Base-by-base conservation (phyloP, 164 flowering plant genomes). In the Annona cherimola region DNA sequence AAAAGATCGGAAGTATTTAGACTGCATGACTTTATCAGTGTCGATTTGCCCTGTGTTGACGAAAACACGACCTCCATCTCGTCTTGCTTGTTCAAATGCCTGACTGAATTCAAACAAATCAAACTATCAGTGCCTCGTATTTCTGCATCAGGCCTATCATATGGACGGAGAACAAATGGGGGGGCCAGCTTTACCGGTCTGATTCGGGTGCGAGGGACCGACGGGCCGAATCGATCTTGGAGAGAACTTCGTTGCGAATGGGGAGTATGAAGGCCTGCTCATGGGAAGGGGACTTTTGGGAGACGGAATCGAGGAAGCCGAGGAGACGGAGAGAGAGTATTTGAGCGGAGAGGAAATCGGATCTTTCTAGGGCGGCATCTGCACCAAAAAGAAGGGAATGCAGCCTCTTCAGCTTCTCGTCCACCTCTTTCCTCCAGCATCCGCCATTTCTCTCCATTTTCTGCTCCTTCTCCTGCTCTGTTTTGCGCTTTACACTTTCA, bases 221-320 rank as follows among this genome's bases (percentile, higher is more conserved):
- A 42, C 86, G 84, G 75, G 97, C 89, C 1, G 69, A n/a, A 40
- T 82, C 79, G 68, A 93, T 66, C 77, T 82, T 89, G 43, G 87
- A 77, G 35, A 69, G 35, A 35, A 85, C 92, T 19, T 93, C 89
- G 4, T 80, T 81, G 41, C 89, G 90, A 39, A 93, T 89, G 26
- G 96, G 90, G 0, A 74, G 81, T 26, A 86, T 77, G 79, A 84
- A 87, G 35, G 88, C 82, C 61, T 82, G 85, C 35, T 95, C 98
- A 19, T 83, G 85, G 35, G 93, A 97, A 19, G 76, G 72, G 20
- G 88, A 81, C 64, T 82, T 79, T 6, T 39, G 81, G 66, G 85
- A 76, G 4, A 71, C 87, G 2, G 97, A 96, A 69, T 96, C 90
- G 76, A 96, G 95, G 83, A 96, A 96, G 41, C 98, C 99, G 69